These are phyloP conservation scores for Podila epicladia DNA, from an alignment of 192 early-diverging fungal genomes.

Conservation along the genomic window DNA sequence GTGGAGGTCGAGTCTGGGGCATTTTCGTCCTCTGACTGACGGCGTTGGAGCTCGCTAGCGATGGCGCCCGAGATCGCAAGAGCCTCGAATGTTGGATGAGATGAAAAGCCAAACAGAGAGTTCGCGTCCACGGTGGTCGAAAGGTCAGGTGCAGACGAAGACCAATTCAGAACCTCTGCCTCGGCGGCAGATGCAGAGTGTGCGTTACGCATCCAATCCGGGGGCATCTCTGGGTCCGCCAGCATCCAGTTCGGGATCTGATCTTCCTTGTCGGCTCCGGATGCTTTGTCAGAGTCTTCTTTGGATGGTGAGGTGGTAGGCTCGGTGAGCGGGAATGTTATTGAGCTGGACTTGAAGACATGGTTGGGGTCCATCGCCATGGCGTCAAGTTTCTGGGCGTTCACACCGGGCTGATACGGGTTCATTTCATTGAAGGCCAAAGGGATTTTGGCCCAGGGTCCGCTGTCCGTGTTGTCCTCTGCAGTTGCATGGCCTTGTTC, in stretches of 20 bases:
- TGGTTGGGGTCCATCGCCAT: constrained; percentile 46
- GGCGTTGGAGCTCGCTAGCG: constrained; percentile 21
- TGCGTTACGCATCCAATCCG: background rate
- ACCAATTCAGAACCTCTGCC: background rate
- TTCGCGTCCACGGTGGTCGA: constrained; percentile 29
- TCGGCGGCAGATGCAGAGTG: background rate
- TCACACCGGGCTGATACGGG: constrained; percentile 33
- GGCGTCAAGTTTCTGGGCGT: constrained; percentile 30
- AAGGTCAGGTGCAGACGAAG: background rate
- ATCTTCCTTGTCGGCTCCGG: background rate
- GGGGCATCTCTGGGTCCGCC: constrained; percentile 15
- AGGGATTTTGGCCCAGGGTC: constrained; percentile 36
- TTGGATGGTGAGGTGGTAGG: constrained; percentile 3
- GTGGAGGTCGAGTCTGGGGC: background rate
- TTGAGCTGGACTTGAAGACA: constrained; percentile 39
- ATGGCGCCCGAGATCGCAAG: constrained; percentile 23
- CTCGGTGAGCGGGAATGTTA: constrained; percentile 14
- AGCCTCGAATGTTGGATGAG: constrained; percentile 31
- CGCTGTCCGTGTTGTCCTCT: background rate
- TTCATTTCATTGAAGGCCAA: background rate
- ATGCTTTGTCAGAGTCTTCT: background rate
- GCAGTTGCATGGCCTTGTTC: background rate
- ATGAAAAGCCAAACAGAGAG: constrained; percentile 39
- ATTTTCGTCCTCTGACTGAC: background rate
- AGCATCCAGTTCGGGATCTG: constrained; percentile 37